These are phyloP conservation scores for Gossypium bickii DNA, from an alignment of 345 rosid species.

Conservation along the genomic window DNA sequence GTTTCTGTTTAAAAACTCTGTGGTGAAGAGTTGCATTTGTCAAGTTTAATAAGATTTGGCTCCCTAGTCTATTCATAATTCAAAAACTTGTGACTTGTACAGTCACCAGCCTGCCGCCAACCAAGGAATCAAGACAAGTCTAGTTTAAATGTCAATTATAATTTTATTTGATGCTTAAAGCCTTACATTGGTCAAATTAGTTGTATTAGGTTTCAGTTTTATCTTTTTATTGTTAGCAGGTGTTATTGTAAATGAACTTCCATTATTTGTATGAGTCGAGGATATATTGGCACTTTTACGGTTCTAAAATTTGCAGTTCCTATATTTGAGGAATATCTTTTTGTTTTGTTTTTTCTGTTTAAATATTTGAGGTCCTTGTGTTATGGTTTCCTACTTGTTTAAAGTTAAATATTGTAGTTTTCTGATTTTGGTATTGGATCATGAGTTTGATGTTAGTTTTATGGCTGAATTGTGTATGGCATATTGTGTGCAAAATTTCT, in stretches of 20 bases:
- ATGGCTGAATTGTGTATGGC: neutral
- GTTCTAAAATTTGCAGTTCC: neutral
- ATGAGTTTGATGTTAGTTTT: neutral
- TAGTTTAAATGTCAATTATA: neutral
- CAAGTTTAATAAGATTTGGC: neutral
- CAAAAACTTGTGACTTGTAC: neutral
- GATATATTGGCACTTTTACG: neutral
- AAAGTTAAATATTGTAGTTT: neutral
- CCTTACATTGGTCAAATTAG: neutral
- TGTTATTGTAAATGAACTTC: neutral
- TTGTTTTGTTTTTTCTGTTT: neutral
- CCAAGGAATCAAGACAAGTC: neutral
- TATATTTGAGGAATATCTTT: neutral
- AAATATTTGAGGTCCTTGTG: neutral
- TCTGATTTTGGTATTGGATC: neutral
- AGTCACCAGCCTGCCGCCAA: neutral
- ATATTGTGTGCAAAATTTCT: neutral
- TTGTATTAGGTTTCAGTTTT: neutral
- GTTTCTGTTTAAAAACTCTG: neutral
- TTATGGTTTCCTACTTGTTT: neutral
- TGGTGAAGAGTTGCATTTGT: neutral
- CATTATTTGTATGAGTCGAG: neutral
- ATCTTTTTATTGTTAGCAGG: neutral
- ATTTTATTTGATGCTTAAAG: neutral
- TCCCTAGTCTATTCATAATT: neutral